phyloP scores from a whole-genome alignment of 1,284 basidiomycete genomes.

The Ceratobasidium sp. region DNA sequence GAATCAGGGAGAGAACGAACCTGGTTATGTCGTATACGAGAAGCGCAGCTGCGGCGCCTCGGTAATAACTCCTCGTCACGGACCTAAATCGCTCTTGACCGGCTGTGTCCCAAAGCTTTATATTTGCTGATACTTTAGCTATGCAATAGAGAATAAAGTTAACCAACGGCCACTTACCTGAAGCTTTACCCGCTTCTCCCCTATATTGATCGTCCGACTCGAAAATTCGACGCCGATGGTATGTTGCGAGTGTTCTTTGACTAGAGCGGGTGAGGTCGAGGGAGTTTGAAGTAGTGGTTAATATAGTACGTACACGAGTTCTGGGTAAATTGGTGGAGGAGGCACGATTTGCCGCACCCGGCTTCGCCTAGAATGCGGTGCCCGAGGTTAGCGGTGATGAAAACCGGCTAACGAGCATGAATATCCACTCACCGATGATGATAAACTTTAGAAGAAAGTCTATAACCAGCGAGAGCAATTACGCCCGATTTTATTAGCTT shows the following conservation, averaged over 20 bases:
- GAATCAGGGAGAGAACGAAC: constrained; percentile 62
- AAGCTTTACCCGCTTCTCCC: constrained; percentile 93
- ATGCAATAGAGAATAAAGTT: not conserved
- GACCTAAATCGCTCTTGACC: constrained; percentile 95
- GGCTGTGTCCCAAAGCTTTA: constrained; percentile 95
- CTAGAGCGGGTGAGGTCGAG: constrained; percentile 60
- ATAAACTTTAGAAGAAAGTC: constrained; percentile 99
- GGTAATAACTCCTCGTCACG: constrained; percentile 97
- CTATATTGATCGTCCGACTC: constrained; percentile 87
- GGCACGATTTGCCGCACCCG: constrained; percentile 95
- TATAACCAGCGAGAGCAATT: constrained; percentile 55
- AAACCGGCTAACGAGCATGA: not conserved
- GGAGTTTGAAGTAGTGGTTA: not conserved
- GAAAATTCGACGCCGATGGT: constrained; percentile 98
- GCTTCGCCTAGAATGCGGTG: constrained; percentile 78
- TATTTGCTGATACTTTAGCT: constrained; percentile 31
- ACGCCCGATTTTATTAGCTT: not conserved
- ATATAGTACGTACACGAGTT: constrained; percentile 81
- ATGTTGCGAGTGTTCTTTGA: constrained; percentile 96
- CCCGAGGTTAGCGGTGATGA: not conserved
- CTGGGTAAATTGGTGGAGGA: constrained; percentile 95
- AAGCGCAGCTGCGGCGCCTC: constrained; percentile 93
- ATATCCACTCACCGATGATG: constrained; percentile 78
- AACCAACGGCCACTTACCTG: constrained; percentile 70
- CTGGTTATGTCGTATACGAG: constrained; percentile 97